These are phyloP conservation scores for Hypoxylon sp. DNA, from an alignment of 2,329 filamentous ascomycete genomes.

Conservation along the genomic window DNA sequence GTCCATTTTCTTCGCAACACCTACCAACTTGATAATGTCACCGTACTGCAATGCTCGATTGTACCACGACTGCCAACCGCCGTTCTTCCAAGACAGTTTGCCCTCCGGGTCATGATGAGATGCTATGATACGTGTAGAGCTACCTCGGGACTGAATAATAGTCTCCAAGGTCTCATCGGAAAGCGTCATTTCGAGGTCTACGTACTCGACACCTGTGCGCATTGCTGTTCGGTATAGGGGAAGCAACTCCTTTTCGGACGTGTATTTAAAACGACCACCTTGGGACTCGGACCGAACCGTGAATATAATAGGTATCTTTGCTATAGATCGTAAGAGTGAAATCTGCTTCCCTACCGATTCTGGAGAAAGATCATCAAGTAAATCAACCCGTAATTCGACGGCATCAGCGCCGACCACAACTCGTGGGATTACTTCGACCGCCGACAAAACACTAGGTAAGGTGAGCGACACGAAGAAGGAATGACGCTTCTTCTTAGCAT, in stretches of 20 bases:
- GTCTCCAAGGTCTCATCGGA: conserved; percentile 80
- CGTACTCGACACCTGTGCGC: conserved; percentile 88
- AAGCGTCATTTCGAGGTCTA: conserved; percentile 93
- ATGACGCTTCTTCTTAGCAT: conserved; percentile 75
- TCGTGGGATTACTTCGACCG: conserved; percentile 75
- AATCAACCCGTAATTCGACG: conserved; percentile 92
- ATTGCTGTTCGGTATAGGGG: conserved; percentile 84
- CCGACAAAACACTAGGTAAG: conserved; percentile 78
- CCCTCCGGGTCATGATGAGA: conserved; percentile 93
- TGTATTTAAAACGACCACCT: conserved; percentile 89
- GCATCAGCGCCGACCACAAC: conserved; percentile 91
- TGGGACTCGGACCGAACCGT: conserved; percentile 89
- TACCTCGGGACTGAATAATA: conserved; percentile 75
- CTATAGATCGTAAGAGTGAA: conserved; percentile 79
- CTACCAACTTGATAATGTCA: conserved; percentile 95
- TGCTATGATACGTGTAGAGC: conserved; percentile 86
- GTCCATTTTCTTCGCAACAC: conserved; percentile 79
- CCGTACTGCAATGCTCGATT: conserved; percentile 91
- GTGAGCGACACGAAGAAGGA: conserved; percentile 97
- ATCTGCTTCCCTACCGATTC: conserved; percentile 89
- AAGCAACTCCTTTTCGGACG: conserved; percentile 77
- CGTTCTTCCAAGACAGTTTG: conserved; percentile 87
- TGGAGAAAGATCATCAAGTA: conserved; percentile 81
- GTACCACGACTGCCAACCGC: conserved; percentile 92
- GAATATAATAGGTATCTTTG: conserved; percentile 88